Percentiles rank a stretch among this genome's conserved stretches.
Evolutionary conservation across 805 yeast species (phyloP).

Genomic region (Nakazawaea sp.): DNA sequence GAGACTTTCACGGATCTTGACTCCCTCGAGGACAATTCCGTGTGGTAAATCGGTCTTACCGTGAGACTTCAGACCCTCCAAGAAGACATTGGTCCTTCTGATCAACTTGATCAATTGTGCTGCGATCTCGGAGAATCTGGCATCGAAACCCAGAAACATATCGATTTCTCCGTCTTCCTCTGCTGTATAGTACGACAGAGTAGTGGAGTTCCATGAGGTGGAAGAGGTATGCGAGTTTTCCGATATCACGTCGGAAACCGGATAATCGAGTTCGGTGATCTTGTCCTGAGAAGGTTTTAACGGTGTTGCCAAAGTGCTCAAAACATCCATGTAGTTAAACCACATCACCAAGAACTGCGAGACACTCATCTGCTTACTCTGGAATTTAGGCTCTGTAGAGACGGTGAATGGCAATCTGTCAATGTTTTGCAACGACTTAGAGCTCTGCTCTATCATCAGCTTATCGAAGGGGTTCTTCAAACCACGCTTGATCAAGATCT

Average conservation of each 20-base stretch:
- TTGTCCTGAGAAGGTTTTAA: constrained; percentile 16
- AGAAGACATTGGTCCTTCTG: constrained; percentile 18
- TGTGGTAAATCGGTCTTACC: constrained; percentile 14
- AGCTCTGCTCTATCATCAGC: constrained; percentile 14
- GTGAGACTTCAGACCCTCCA: constrained; percentile 6
- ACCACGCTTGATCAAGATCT: constrained; percentile 50
- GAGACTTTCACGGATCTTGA: constrained; percentile 30
- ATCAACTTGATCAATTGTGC: constrained; percentile 40
- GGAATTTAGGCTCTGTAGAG: constrained; percentile 11
- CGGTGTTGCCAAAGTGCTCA: constrained; percentile 57
- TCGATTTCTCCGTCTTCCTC: constrained; percentile 40
- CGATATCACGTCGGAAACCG: constrained; percentile 3
- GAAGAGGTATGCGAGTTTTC: no score
- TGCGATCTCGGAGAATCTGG: constrained; percentile 50
- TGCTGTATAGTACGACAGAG: neutral
- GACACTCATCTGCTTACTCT: constrained; percentile 27
- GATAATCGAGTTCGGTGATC: neutral
- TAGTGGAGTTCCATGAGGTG: no score
- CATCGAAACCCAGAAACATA: constrained; percentile 60
- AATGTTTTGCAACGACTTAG: constrained; percentile 14
- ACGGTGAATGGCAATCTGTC: constrained; percentile 4
- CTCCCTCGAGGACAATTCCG: constrained; percentile 26
- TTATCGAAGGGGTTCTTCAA: constrained; percentile 26
- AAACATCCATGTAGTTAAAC: constrained; percentile 62
- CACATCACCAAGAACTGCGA: constrained; percentile 55